These are phyloP conservation scores for Aspergillus phoenicis DNA, from an alignment of 2,329 filamentous ascomycete genomes.

Conservation along the genomic window DNA sequence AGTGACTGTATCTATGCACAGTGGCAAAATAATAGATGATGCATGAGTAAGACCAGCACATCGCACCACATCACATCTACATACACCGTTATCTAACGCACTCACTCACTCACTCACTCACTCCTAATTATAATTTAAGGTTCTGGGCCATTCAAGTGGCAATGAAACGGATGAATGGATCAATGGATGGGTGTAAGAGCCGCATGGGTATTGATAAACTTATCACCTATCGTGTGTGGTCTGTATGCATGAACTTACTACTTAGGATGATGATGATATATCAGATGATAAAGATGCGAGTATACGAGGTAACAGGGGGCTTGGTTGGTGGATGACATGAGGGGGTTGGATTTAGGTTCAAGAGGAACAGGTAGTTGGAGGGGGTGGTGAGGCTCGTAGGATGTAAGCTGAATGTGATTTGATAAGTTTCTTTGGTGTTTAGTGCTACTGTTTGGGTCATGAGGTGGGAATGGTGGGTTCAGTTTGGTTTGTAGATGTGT, in stretches of 20 bases:
- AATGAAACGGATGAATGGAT: too few species aligned
- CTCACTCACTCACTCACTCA: too few species aligned
- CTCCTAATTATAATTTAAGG: too few species aligned
- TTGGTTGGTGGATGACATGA: not conserved
- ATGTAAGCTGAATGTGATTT: too few species aligned
- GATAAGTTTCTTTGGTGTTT: not conserved
- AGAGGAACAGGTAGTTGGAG: not conserved
- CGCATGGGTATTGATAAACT: not conserved
- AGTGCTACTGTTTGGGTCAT: not conserved
- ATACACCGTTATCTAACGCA: too few species aligned
- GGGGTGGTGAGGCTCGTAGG: not conserved
- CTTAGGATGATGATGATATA: not conserved
- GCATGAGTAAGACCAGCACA: too few species aligned
- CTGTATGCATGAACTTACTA: not conserved
- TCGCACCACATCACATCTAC: too few species aligned
- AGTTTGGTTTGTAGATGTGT: not conserved
- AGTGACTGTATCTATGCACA: too few species aligned
- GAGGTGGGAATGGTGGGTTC: not conserved
- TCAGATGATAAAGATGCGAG: not conserved
- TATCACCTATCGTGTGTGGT: not conserved
- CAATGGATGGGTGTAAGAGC: too few species aligned
- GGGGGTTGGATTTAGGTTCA: not conserved
- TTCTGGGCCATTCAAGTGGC: too few species aligned
- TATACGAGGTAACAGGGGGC: not conserved
- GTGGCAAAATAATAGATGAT: too few species aligned